A percentile compares a stretch with the other conserved stretches of the same genome.
Conservation (phyloP, 306 rosid genomes). For the Prunus davidiana region DNA sequence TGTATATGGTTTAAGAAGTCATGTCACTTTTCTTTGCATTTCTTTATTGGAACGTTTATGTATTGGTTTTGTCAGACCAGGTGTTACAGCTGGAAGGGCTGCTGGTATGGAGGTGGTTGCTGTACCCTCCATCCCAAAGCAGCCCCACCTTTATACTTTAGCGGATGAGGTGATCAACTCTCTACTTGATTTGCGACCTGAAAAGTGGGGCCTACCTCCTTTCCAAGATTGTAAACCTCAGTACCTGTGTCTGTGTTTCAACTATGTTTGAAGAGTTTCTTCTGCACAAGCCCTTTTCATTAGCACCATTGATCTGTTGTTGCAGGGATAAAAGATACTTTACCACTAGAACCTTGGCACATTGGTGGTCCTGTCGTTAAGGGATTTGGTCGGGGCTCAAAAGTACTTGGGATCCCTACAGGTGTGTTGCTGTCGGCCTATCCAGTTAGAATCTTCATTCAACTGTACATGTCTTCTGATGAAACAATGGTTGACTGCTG, state of each 20-base stretch:
- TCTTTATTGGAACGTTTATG: constrained; percentile 10
- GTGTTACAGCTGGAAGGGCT: constrained; percentile 81
- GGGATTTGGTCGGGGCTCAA: constrained; percentile 98
- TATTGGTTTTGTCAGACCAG: constrained; percentile 64
- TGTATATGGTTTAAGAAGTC: background rate
- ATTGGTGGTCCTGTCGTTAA: constrained; percentile 89
- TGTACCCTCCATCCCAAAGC: constrained; percentile 91
- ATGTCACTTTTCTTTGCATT: background rate
- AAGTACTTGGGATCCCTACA: constrained; percentile 92
- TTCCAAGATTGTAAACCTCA: constrained; percentile 80
- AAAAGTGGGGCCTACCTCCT: constrained; percentile 96
- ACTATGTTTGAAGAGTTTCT: constrained; percentile 14
- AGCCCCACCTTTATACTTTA: constrained; percentile 60
- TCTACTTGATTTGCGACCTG: constrained; percentile 82
- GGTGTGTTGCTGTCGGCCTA: constrained; percentile 32
- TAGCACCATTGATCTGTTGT: constrained; percentile 28
- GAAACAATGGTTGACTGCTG: background rate
- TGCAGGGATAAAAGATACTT: constrained; percentile 86
- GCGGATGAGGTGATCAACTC: constrained; percentile 92
- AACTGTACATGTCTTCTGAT: background rate
- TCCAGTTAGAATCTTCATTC: background rate
- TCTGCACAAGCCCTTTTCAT: constrained; percentile 27
- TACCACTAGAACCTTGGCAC: constrained; percentile 72
- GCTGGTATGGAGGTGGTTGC: constrained; percentile 93
- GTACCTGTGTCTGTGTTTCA: constrained; percentile 32